A percentile compares a stretch with the other conserved stretches of the same genome.
These are phyloP conservation scores for Rhododendron ferrugineum DNA, from an alignment of 148 eudicot genomes.

Conservation along the genomic window DNA sequence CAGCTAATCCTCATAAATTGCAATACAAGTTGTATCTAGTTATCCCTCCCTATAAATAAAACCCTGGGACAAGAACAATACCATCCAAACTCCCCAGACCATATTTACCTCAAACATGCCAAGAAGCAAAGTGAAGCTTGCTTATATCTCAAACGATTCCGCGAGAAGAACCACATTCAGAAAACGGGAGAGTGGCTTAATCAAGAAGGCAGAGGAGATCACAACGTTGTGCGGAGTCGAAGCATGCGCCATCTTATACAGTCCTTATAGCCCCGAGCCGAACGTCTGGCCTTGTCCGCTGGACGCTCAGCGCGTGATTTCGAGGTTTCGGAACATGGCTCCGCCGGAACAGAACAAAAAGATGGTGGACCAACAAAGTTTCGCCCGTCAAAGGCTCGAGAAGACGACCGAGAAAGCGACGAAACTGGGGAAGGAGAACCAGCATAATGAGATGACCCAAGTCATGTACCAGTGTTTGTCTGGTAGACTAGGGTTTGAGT, in stretches of 20 bases:
- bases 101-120: background rate
- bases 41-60: background rate
- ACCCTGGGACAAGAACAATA: background rate
- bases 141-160: background rate
- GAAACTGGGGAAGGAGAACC: background rate
- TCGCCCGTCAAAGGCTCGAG: background rate
- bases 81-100: background rate
- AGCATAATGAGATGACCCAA: background rate
- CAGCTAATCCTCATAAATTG: background rate
- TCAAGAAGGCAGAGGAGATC: background rate
- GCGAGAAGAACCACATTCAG: background rate
- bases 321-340: background rate
- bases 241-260: background rate
- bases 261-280: background rate
- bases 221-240: background rate
- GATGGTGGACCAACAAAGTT: background rate
- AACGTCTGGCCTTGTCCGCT: background rate
- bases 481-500: background rate
- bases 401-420: background rate
- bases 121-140: background rate
- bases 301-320: background rate
- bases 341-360: background rate
- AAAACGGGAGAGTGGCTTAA: background rate
- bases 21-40: background rate
- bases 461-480: background rate